These are phyloP conservation scores for Phytophthora chlamydospora DNA, from an alignment of 352 stramenopile species.

Conservation along the genomic window DNA sequence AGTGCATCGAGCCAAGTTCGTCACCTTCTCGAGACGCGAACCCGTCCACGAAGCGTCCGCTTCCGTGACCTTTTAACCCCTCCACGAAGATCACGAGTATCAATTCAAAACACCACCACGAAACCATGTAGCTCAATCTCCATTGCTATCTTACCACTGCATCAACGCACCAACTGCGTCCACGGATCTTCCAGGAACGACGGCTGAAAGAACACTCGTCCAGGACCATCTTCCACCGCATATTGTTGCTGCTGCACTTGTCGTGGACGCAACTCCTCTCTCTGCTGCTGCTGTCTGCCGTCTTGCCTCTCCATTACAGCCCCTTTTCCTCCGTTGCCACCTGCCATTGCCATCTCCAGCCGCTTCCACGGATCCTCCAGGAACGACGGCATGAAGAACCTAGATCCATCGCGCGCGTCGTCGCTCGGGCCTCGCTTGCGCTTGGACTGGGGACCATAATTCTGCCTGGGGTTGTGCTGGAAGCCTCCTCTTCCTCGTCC, in stretches of 20 bases:
- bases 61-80: slow-evolving; percentile 25
- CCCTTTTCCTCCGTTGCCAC: neutral
- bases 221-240: slow-evolving; percentile 24
- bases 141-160: slow-evolving; percentile 4
- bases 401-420: slow-evolving; percentile 45
- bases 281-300: slow-evolving; percentile 7
- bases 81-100: neutral
- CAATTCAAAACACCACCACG: neutral
- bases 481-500: slow-evolving; percentile 26
- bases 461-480: slow-evolving; percentile 28
- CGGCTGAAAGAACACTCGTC: slow-evolving; percentile 71
- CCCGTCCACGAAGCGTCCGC: slow-evolving; percentile 31
- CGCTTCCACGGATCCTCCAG: slow-evolving; percentile 70
- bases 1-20: slow-evolving; percentile 45
- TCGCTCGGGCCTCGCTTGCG: slow-evolving; percentile 53
- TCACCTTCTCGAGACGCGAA: slow-evolving; percentile 46
- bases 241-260: slow-evolving; percentile 15
- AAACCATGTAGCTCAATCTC: slow-evolving; percentile 7
- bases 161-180: slow-evolving; percentile 25
- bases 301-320: neutral
- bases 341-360: slow-evolving; percentile 24
- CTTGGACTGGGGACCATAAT: slow-evolving; percentile 41
- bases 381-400: slow-evolving; percentile 73
- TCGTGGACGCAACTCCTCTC: slow-evolving; percentile 25
- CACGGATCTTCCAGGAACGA: slow-evolving; percentile 76